These are phyloP conservation scores for Cladosporium sp. DNA, from an alignment of 2,329 filamentous ascomycete species.

Conservation along the genomic window DNA sequence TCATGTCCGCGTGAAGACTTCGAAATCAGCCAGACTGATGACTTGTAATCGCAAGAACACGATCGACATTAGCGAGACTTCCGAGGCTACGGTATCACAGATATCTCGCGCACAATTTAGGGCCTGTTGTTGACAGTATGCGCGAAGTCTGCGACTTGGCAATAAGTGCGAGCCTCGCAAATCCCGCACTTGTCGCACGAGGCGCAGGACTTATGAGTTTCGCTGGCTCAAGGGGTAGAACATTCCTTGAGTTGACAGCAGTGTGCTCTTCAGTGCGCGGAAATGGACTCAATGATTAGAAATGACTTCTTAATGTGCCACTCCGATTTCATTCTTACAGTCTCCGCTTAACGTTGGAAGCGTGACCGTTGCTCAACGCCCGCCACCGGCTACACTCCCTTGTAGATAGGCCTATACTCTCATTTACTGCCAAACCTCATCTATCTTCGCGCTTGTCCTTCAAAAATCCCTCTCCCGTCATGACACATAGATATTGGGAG, in stretches of 20 bases:
- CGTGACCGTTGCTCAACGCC: neutral
- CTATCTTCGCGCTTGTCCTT: neutral
- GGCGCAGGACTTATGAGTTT: neutral
- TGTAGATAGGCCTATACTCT: neutral
- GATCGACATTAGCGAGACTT: neutral
- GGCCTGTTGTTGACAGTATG: neutral
- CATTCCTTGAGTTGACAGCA: neutral
- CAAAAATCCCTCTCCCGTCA: neutral
- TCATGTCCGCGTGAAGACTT: neutral
- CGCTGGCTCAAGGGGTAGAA: neutral
- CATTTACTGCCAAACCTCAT: neutral
- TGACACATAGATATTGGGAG: neutral
- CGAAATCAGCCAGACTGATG: neutral
- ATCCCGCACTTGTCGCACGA: neutral
- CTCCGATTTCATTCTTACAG: neutral
- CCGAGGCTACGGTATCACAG: neutral
- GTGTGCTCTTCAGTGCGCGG: neutral
- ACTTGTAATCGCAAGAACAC: neutral
- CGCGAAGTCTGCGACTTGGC: neutral
- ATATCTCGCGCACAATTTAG: neutral
- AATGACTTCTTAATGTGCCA: neutral
- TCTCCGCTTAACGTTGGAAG: neutral
- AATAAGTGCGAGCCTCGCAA: neutral
- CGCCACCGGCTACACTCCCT: neutral
- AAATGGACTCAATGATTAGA: neutral